Evolutionary conservation across 2,329 filamentous ascomycete genomes (phyloP), one percentile per base, ranked within the genome.

Genomic region (Clarireedia homoeocarpa): DNA sequence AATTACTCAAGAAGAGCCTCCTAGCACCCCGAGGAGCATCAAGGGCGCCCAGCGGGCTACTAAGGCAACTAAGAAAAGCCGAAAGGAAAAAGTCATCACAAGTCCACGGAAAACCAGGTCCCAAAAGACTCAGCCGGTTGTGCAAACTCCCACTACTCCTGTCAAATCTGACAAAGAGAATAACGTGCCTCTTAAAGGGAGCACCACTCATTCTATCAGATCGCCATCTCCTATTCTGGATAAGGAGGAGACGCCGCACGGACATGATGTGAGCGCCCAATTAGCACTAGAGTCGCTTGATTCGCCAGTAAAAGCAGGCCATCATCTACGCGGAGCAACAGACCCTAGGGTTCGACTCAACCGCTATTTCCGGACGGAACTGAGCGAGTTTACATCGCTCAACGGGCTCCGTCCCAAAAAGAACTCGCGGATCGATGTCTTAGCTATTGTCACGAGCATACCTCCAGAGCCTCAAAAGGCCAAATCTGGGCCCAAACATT

Each of bases 401-500:
- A 78, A 78, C 61, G 68, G 71, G 5, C 70, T 86, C 34, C 76
- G 77, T n/a, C 72, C 71, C 42, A 73, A 77, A 54, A 70, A 79
- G 46, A 72, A 73, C 51, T 74, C 76, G 61, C 74, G 72, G 24
- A 66, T 80, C 2, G 79, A 84, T 64, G 70, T 83, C 5, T 68
- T 84, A 7, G 82, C 74, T 15, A 72, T 86, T 6, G 80, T 74
- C 4, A 78, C 79, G 14, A 73, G 74, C 47, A 71, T 73, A 17
- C 78, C 80, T 2, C 69, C 75, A 9, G 72, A 76, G 48, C 76
- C 82, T 6, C 71, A 74, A 56, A 75, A 82, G 39, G 79, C 79
- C 26, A 83, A 82, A 64, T 71, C 74, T 58, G 80, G 80, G 0
- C 80, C 80, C 3, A 73, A 81, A 23, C 80, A 85, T 64, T 85